Evolutionary conservation across 2,329 filamentous ascomycete species (phyloP), one percentile per base, ranked within the genome.

Genomic region (Diaporthe citri): DNA sequence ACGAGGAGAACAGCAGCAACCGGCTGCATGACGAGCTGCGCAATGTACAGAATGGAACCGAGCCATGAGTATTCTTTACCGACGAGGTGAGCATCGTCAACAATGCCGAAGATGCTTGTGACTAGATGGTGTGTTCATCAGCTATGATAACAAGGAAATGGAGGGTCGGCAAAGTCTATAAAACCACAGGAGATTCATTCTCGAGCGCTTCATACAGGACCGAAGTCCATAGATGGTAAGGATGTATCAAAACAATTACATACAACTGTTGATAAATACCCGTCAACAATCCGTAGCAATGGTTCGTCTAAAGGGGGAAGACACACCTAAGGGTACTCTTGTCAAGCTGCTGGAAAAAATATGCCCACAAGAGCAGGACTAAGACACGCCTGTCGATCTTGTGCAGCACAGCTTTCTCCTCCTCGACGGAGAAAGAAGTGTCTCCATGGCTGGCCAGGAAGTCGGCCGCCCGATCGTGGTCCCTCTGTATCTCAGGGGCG

Each of bases 21-120:
- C 1, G 89, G 88, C 78, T 92, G 90, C 84, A 90, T 88, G 17
- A 90, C 82, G 12, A 92, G 85, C 79, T 91, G 89, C 0, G 89
- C 89, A n/a, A 91, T 82, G 78, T 90, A 92, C 20, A 92, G 83
- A 70, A 92, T 88, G 2, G 89, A 91, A 0, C 90, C 89, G 0
- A 92, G 87, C 90, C 90, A 92, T 2, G 90, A 91, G 78, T 85
- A 87, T 72, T 90, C 83, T 43, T 84, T 80, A 25, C 85, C 87
- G n/a, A 84, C 81, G 10, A 89, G 83, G 43, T 87, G 78, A 0
- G 87, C 86, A 75, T 88, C 87, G 46, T 85, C 81, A 31, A 84
- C 82, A 46, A 90, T 80, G 4, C 87, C 88, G 76, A 88, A 88
- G 77, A 89, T 86, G 74, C 13, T 87, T 86, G 72, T 87, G 87